Conservation (phyloP, 371 early-diverging fungal genomes). For the Circinella umbellata region DNA sequence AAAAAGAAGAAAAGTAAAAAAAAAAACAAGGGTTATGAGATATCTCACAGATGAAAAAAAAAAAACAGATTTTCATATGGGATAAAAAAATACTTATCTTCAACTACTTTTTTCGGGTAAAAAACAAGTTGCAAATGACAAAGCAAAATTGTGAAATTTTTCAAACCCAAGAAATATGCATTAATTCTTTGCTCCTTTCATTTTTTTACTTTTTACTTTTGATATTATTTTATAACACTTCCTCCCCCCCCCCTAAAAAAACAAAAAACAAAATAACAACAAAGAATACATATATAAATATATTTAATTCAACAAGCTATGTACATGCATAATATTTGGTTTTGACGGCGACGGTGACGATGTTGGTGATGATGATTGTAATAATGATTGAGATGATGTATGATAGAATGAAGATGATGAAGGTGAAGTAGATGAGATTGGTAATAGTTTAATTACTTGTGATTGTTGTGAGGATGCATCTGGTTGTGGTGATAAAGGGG, state of each 20-base stretch:
- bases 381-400: not conserved
- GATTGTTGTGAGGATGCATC: too few species aligned
- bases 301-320: slow-evolving; percentile 30
- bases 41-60: too few species aligned
- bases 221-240: too few species aligned
- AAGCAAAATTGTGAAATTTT: not conserved
- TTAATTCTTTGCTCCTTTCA: too few species aligned
- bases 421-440: not conserved
- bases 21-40: not conserved
- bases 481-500: too few species aligned
- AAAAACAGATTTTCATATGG: not conserved
- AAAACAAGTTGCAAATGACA: not conserved
- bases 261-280: too few species aligned
- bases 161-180: not conserved
- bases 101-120: not conserved
- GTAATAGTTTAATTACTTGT: too few species aligned
- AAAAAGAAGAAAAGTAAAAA: not conserved
- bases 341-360: slow-evolving; percentile 5
- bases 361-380: not conserved
- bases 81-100: too few species aligned
- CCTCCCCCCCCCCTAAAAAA: too few species aligned
- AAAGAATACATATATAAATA: too few species aligned
- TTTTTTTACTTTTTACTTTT: too few species aligned
- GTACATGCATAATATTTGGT: slow-evolving; percentile 29
- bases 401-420: not conserved